These are phyloP conservation scores for Tricholoma hemisulphureum DNA, from an alignment of 768 basidiomycete species.

Conservation along the genomic window DNA sequence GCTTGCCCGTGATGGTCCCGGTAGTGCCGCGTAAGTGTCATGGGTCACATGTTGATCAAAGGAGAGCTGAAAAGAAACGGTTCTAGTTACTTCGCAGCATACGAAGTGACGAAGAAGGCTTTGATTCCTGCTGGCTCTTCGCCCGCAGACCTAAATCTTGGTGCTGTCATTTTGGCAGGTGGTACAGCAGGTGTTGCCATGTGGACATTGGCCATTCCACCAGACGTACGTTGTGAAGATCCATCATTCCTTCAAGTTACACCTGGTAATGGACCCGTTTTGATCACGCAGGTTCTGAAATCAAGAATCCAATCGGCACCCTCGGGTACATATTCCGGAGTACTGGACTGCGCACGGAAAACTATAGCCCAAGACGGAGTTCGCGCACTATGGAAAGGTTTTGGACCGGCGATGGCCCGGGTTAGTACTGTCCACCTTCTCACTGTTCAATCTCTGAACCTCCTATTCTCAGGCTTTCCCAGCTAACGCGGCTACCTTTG, in stretches of 20 bases:
- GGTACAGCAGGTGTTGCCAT: conserved; percentile 95
- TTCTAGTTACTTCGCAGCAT: conserved; percentile 90
- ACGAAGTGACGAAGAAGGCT: conserved; percentile 88
- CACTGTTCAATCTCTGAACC: not conserved
- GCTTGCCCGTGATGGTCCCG: conserved; percentile 91
- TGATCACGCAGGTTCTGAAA: conserved; percentile 79
- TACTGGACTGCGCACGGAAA: conserved; percentile 90
- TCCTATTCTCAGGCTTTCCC: conserved; percentile 73
- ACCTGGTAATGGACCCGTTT: not conserved
- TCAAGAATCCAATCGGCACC: conserved; percentile 95
- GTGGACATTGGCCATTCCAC: conserved; percentile 97
- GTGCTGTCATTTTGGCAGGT: conserved; percentile 87
- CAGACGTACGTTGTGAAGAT: conserved; percentile 62
- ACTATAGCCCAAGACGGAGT: conserved; percentile 88
- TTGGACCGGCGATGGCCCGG: conserved; percentile 95
- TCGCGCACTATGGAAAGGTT: conserved; percentile 91
- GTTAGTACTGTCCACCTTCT: conserved; percentile 41
- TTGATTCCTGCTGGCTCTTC: conserved; percentile 80
- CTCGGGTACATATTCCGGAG: conserved; percentile 93
- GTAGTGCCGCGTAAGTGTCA: conserved; percentile 83
- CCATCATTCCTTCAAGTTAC: not conserved
- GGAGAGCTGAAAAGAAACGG: not conserved
- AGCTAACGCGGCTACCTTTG: conserved; percentile 93
- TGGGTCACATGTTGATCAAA: not conserved
- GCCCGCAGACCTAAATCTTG: conserved; percentile 78